Base-by-base conservation (phyloP, 495 filamentous ascomycete species). In the Penicillium antarcticum region DNA sequence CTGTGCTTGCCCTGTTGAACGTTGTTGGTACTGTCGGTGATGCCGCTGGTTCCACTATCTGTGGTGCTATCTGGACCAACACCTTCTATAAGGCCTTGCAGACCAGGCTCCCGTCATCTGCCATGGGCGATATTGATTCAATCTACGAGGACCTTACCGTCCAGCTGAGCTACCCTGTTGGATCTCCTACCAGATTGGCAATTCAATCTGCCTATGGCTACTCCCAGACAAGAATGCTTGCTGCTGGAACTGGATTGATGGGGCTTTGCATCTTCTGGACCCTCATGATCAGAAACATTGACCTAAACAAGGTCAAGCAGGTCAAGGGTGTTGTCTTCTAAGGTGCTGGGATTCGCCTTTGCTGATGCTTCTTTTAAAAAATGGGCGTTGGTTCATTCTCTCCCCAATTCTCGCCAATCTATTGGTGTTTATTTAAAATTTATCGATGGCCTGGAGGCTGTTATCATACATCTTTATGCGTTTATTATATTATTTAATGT, bases 11-110 rank as follows among this genome's bases (percentile, higher is more conserved):
- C 4, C 51, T 89, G 34, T 67, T 81, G 51, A 70, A 72, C 40
- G 75, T 88, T 60, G 84, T 86, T 55, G 66, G 76, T 39, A 75
- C 62, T 49, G 70, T 89, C 17, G 87, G 87, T 23, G 79, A 82
- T 37, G 81, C 79, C 17, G 79, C 87, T 48, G 87, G 87, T n/a
- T 55, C 63, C 9, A 75, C 81, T 7, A 68, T 89, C 10, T 72
- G 79, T 12, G 74, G 68, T 0, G 84, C 83, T 36, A 81, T 91
- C 57, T 88, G 85, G 81, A 82, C 76, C 12, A 71, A 73, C 57
- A 70, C 76, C 39, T 83, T 87, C 64, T 77, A 80, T 33, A 40
- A 51, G 2, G 70, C 72, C 10, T 71, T 91, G 12, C 49, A 52
- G 17, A 50, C 68, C 41, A 72, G 80, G 44, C 75, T 91, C 3